Evolutionary conservation across 768 basidiomycete genomes (phyloP), one percentile per base, ranked within the genome.

Genomic region (Agaricus subrufescens): DNA sequence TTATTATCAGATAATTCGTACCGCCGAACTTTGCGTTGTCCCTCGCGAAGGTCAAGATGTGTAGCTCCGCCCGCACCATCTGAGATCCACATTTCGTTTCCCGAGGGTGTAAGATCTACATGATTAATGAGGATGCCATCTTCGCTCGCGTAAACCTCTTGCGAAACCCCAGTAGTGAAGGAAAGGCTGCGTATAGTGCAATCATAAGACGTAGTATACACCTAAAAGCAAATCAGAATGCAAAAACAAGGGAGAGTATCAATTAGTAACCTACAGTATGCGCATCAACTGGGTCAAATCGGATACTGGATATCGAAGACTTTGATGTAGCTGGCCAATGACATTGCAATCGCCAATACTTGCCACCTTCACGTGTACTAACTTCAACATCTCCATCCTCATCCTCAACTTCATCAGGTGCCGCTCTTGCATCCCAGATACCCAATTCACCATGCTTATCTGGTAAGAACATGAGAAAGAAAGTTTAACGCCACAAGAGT

Each of bases 361-460:
- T 86, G 3, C 91, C 91, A n/a, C 80, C 78, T 67, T 86, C 85
- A 31, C 66, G 63, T 38, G 81, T 77, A 23, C 65, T 67, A 10
- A 71, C 52, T 6, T 69, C 61, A 25, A 74, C 71, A 48, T 83
- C 79, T 0, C 69, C 83, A 55, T 89, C 88, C 44, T 87, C 88
- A 52, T 88, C 87, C 2, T 73, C 74, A 1, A 73, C 74, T 62
- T 90, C 89, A 30, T 89, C 87, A 23, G 70, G 62, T 8, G 83
- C 72, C 2, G 91, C 89, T 58, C 81, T 80, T 9, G 91, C 86
- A 69, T 94, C 91, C 91, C 91, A 94, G 37, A 94, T 85, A 2
- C 90, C 91, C 40, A 94, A 72, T 62, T 85, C 81, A 0, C 91
- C 91, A 60, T 89, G 84, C 63, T 92, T 94, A 63, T 93, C 91